A percentile compares a stretch with the other conserved stretches of the same genome.
phyloP scores from a whole-genome alignment of 805 yeast species.

The Yueomyces sinensis region DNA sequence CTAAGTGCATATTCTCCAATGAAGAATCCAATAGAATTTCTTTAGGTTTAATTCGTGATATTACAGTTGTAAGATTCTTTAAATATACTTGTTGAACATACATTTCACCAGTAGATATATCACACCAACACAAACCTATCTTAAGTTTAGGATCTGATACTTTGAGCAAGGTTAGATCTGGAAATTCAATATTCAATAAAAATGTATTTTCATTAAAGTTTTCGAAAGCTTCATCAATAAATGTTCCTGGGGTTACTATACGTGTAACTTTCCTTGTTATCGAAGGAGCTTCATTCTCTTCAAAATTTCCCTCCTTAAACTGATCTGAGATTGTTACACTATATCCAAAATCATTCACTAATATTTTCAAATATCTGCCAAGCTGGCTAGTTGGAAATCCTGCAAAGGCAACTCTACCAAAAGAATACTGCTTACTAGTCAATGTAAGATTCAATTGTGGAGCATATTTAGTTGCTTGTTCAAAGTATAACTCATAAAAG shows the following conservation, averaged over 20 bases:
- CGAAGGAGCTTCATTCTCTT: constrained; percentile 24
- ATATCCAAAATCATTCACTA: constrained; percentile 55
- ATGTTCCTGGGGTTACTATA: constrained; percentile 84
- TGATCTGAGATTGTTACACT: constrained; percentile 84
- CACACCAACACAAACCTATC: constrained; percentile 81
- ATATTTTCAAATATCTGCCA: constrained; percentile 56
- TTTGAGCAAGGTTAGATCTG: constrained; percentile 31
- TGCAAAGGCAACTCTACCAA: constrained; percentile 56
- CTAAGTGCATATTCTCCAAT: constrained; percentile 27
- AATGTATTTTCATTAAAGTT: constrained; percentile 62
- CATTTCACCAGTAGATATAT: constrained; percentile 71
- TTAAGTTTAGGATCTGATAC: constrained; percentile 26
- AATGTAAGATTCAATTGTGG: constrained; percentile 60
- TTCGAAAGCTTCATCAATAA: constrained; percentile 74
- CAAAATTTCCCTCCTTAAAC: constrained; percentile 18
- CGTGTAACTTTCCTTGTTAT: constrained; percentile 63
- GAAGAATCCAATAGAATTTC: constrained; percentile 55
- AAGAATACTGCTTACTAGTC: constrained; percentile 38
- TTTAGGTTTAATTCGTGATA: constrained; percentile 67
- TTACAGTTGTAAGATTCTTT: constrained; percentile 50
- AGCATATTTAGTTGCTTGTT: constrained; percentile 69
- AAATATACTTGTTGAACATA: constrained; percentile 52
- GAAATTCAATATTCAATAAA: constrained; percentile 51
- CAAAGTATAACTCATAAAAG: constrained; percentile 78
- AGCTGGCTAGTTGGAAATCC: constrained; percentile 75